phyloP scores from a whole-genome alignment of 768 basidiomycete genomes.

The Kwoniella dejecticola region DNA sequence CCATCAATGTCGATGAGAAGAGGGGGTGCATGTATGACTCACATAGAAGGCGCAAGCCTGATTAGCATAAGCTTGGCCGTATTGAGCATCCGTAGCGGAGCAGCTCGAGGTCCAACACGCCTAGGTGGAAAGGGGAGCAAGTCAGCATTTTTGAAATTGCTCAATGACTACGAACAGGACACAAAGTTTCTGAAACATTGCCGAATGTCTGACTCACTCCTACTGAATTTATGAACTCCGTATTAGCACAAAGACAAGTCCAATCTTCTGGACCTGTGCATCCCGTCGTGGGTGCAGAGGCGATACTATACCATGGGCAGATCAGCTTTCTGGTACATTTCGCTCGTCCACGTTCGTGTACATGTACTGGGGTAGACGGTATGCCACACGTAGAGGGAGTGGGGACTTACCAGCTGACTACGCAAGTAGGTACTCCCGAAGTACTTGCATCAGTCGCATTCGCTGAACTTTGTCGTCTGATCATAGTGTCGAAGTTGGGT shows the following conservation, averaged over 20 bases:
- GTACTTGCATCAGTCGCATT: neutral
- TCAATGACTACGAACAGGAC: no score
- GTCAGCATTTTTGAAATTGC: no score
- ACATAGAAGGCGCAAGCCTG: constrained; percentile 32
- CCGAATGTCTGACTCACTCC: no score
- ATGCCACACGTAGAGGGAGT: neutral
- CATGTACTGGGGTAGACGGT: neutral
- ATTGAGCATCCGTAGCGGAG: constrained; percentile 17
- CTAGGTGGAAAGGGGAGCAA: constrained; percentile 3
- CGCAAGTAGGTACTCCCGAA: constrained; percentile 19
- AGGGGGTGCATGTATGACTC: neutral
- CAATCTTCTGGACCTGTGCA: constrained; percentile 27
- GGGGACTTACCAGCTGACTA: constrained; percentile 21
- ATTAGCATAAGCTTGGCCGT: constrained; percentile 28
- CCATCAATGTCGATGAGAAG: neutral
- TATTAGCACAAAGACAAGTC: constrained; percentile 30
- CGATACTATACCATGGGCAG: constrained; percentile 24
- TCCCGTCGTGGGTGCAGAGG: constrained; percentile 9
- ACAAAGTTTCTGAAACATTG: no score
- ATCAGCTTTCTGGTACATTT: no score
- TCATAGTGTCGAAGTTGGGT: neutral
- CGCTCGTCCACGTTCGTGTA: no score
- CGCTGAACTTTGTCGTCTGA: neutral
- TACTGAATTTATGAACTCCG: constrained; percentile 26
- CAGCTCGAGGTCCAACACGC: constrained; percentile 29